Percentiles rank a stretch among this genome's conserved stretches.
These are phyloP conservation scores for Dactylella cylindrospora DNA, from an alignment of 2,329 filamentous ascomycete genomes.

Conservation along the genomic window DNA sequence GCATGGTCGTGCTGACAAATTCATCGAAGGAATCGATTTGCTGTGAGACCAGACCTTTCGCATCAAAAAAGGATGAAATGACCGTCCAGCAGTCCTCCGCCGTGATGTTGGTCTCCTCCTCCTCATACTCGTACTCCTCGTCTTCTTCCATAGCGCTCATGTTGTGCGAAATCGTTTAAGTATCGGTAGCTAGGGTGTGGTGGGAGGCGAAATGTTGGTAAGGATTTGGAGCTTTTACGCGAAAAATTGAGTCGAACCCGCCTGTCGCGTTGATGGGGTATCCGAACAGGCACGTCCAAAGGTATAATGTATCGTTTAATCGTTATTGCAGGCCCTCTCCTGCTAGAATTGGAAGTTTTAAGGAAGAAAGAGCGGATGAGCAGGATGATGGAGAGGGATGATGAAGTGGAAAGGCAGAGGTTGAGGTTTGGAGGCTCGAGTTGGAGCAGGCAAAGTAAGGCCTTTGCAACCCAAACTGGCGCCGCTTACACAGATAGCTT, in stretches of 20 bases:
- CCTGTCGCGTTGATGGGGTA: slow-evolving; percentile 42
- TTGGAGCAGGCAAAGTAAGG: too few species aligned
- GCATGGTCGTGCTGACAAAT: slow-evolving; percentile 90
- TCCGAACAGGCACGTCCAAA: too few species aligned
- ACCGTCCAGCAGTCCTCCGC: slow-evolving; percentile 98
- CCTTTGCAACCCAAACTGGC: too few species aligned
- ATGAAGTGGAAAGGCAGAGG: too few species aligned
- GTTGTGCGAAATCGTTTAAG: slow-evolving; percentile 6
- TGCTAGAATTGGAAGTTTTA: too few species aligned
- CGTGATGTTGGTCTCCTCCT: slow-evolving; percentile 64
- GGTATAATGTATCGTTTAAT: too few species aligned
- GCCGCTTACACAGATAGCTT: too few species aligned
- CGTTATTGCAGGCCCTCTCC: too few species aligned
- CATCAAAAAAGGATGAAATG: slow-evolving; percentile 94
- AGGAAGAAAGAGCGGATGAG: too few species aligned
- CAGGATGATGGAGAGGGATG: too few species aligned
- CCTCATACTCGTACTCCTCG: slow-evolving; percentile 32
- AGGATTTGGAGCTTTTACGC: slow-evolving; percentile 6
- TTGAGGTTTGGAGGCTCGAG: too few species aligned
- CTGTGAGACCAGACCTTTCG: slow-evolving; percentile 92
- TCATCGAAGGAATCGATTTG: slow-evolving; percentile 98
- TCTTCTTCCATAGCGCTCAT: slow-evolving; percentile 41
- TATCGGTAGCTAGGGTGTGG: not conserved
- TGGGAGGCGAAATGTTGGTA: not conserved
- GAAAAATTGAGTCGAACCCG: slow-evolving; percentile 10